phyloP scores from a whole-genome alignment of 2,329 filamentous ascomycete species.

The Sporothrix globosa region DNA sequence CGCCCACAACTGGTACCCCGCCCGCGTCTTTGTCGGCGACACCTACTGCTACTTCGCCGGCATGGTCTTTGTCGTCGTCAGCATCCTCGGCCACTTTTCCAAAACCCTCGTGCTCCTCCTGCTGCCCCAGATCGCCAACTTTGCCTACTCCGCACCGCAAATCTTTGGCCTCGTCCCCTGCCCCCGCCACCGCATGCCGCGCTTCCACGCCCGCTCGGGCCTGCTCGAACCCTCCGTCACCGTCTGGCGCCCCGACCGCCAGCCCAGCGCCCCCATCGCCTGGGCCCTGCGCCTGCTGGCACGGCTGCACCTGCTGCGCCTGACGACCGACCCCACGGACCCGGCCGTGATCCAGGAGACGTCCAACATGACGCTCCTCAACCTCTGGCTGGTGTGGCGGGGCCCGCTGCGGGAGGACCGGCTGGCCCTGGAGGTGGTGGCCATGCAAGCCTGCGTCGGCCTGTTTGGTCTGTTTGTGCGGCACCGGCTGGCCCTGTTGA shows the following conservation, averaged over 20 bases:
- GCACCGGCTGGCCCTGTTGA: slow-evolving; percentile 80
- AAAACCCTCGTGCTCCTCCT: slow-evolving; percentile 92
- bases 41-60: slow-evolving; percentile 99
- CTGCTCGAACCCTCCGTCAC: slow-evolving; percentile 85
- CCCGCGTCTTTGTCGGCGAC: slow-evolving; percentile 93
- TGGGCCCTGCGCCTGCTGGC: slow-evolving; percentile 69
- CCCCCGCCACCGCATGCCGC: slow-evolving; percentile 86
- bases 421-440: slow-evolving; percentile 76
- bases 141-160: slow-evolving; percentile 89
- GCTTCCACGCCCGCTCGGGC: slow-evolving; percentile 82
- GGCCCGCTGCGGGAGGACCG: slow-evolving; percentile 87
- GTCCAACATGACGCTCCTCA: slow-evolving; percentile 89
- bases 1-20: slow-evolving; percentile 93
- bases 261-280: slow-evolving; percentile 67
- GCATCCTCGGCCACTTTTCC: slow-evolving; percentile 95
- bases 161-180: slow-evolving; percentile 89
- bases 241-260: slow-evolving; percentile 67
- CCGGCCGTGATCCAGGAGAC: slow-evolving; percentile 74
- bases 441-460: slow-evolving; percentile 76
- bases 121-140: slow-evolving; percentile 94
- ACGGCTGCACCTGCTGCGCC: slow-evolving; percentile 66
- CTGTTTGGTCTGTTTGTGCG: slow-evolving; percentile 82
- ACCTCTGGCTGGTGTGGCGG: slow-evolving; percentile 95
- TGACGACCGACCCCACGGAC: slow-evolving; percentile 69
- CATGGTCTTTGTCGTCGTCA: slow-evolving; percentile 97